A percentile compares a stretch with the other conserved stretches of the same genome.
These are phyloP conservation scores for Penicillium coffeae DNA, from an alignment of 495 filamentous ascomycete species.

Conservation along the genomic window DNA sequence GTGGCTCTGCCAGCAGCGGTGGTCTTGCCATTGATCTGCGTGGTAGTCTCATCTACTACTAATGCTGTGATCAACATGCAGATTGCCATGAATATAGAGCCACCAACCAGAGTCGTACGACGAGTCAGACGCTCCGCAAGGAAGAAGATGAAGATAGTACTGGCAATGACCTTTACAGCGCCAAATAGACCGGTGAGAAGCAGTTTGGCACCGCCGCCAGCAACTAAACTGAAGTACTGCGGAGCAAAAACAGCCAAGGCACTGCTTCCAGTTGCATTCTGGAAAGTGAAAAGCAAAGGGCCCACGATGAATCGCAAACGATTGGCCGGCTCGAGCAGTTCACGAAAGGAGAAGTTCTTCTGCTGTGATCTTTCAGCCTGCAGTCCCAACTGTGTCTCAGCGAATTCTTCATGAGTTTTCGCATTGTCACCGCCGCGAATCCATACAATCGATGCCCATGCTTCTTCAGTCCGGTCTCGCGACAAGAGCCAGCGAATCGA, in stretches of 20 bases:
- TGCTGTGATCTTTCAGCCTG: conserved; percentile 37
- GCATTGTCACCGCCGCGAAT: conserved; percentile 38
- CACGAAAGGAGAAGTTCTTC: conserved; percentile 35
- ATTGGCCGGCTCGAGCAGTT: conserved; percentile 40
- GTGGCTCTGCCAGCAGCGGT: conserved; percentile 20
- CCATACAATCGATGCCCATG: conserved; percentile 46
- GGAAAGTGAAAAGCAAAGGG: conserved; percentile 18
- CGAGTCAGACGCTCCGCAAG: conserved; percentile 37
- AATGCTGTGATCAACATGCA: conserved; percentile 25
- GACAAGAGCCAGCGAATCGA: conserved; percentile 50
- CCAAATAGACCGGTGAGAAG: conserved; percentile 40
- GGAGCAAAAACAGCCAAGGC: conserved; percentile 28
- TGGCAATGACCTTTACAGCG: conserved; percentile 36
- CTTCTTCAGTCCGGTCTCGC: conserved; percentile 35
- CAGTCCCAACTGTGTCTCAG: conserved; percentile 40
- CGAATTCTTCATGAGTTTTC: conserved; percentile 42
- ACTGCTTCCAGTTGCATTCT: conserved; percentile 24
- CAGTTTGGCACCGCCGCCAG: conserved; percentile 27
- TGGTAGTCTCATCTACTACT: conserved; percentile 20
- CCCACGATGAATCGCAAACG: conserved; percentile 30
- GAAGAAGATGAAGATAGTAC: conserved; percentile 35
- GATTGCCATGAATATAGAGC: conserved; percentile 22
- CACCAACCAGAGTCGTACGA: conserved; percentile 29
- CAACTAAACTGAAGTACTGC: conserved; percentile 39
- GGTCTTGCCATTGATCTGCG: conserved; percentile 11